Percentiles rank a stretch among this genome's conserved stretches.
These are phyloP conservation scores for Akanthomyces lecanii DNA, from an alignment of 2,329 filamentous ascomycete species.

Conservation along the genomic window DNA sequence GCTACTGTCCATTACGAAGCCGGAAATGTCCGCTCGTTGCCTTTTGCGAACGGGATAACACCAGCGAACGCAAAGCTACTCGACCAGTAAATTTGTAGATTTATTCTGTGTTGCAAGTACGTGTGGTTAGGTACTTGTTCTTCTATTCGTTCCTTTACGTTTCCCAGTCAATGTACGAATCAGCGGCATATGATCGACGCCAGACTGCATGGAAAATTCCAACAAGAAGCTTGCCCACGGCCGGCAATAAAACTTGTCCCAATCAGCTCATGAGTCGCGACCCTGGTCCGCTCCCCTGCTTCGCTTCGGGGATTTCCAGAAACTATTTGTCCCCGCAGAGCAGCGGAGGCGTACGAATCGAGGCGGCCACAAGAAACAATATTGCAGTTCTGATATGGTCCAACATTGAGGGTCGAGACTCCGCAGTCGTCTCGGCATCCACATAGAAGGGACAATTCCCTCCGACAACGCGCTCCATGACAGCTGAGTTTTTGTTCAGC, in stretches of 20 bases:
- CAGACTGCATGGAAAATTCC: not conserved
- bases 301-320: not conserved
- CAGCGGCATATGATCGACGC: not conserved
- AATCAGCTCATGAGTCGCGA: not conserved
- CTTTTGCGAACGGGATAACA: not conserved
- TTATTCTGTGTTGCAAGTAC: too few relatives aligned
- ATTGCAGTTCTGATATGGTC: not conserved
- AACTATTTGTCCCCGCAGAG: not conserved
- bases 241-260: not conserved
- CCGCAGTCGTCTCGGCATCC: not conserved
- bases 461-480: not conserved
- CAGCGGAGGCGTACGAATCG: not conserved
- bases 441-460: not conserved
- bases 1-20: not conserved
- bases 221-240: not conserved
- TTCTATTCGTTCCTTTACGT: not conserved
- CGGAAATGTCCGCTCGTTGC: not conserved
- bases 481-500: conserved; percentile 4
- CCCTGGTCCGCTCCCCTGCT: not conserved
- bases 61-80: too few relatives aligned
- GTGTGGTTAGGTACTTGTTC: not conserved
- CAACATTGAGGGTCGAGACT: not conserved
- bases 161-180: not conserved
- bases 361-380: not conserved
- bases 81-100: too few relatives aligned